These are phyloP conservation scores for Lichtheimia hyalospora DNA, from an alignment of 371 early-diverging fungal genomes.

Conservation along the genomic window DNA sequence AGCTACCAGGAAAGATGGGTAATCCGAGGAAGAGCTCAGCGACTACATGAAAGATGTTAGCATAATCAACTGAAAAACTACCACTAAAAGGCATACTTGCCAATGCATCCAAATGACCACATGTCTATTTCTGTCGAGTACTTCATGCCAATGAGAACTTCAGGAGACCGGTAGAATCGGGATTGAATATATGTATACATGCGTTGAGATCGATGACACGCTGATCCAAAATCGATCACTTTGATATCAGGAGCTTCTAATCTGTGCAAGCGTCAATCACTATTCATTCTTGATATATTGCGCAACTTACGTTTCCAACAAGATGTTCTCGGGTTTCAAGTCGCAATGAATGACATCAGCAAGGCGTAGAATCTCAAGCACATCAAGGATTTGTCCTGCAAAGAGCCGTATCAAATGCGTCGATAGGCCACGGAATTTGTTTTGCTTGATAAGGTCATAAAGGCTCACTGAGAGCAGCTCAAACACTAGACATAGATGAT, in stretches of 20 bases:
- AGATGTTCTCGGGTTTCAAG: constrained; percentile 97
- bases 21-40: constrained; percentile 94
- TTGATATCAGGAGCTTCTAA: constrained; percentile 90
- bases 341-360: constrained; percentile 97
- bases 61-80: not conserved
- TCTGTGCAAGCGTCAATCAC: constrained; percentile 27
- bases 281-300: not conserved
- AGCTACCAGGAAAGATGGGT: constrained; percentile 93
- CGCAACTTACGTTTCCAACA: constrained; percentile 73
- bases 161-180: constrained; percentile 97
- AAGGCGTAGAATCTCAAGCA: constrained; percentile 78
- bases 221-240: constrained; percentile 98
- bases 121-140: constrained; percentile 97
- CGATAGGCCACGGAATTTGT: constrained; percentile 92
- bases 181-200: constrained; percentile 97
- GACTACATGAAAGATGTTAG: constrained; percentile 35
- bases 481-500: constrained; percentile 95
- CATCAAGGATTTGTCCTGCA: constrained; percentile 83
- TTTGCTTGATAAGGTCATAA: constrained; percentile 96
- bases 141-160: constrained; percentile 93
- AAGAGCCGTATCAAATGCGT: constrained; percentile 87
- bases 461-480: constrained; percentile 95
- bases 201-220: constrained; percentile 89
- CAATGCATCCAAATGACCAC: constrained; percentile 99
- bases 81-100: not conserved